A percentile compares a stretch with the other conserved stretches of the same genome.
Evolutionary conservation across 2,329 filamentous ascomycete genomes (phyloP).

Genomic region (Tothia fuscella): DNA sequence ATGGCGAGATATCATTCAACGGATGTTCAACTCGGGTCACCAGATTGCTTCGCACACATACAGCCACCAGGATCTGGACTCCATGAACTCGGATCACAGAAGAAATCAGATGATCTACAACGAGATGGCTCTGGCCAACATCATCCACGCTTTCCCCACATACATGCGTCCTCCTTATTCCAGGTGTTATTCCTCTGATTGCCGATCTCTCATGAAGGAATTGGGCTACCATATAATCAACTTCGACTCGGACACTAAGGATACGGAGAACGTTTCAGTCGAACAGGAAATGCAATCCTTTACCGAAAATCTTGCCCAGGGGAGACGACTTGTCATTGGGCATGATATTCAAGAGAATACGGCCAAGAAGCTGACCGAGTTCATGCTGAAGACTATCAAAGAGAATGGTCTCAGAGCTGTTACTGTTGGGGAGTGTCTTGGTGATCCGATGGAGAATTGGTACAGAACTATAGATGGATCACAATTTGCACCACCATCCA

Average conservation of each 20-base stretch:
- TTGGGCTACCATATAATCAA: slow-evolving; percentile 39
- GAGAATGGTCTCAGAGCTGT: slow-evolving; percentile 32
- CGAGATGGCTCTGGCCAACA: slow-evolving; percentile 44
- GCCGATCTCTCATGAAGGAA: slow-evolving; percentile 27
- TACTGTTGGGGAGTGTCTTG: slow-evolving; percentile 36
- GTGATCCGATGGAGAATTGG: slow-evolving; percentile 34
- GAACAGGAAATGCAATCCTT: background rate
- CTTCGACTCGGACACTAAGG: background rate
- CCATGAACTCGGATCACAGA: slow-evolving; percentile 31
- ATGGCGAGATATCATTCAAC: slow-evolving; percentile 40
- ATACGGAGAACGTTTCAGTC: background rate
- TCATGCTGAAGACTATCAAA: slow-evolving; percentile 30
- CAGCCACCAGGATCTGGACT: slow-evolving; percentile 38
- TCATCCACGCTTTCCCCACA: slow-evolving; percentile 43
- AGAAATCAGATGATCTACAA: slow-evolving; percentile 40
- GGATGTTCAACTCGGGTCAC: slow-evolving; percentile 43
- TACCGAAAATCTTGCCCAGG: slow-evolving; percentile 21
- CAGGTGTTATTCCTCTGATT: slow-evolving; percentile 33
- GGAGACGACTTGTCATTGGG: slow-evolving; percentile 40
- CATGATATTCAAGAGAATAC: slow-evolving; percentile 37
- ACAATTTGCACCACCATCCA: background rate
- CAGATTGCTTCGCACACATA: slow-evolving; percentile 49
- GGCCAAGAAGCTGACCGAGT: slow-evolving; percentile 31
- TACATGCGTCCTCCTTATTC: slow-evolving; percentile 41
- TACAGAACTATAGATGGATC: slow-evolving; percentile 25